These are phyloP conservation scores for Cercophora samala DNA, from an alignment of 495 filamentous ascomycete genomes.

Conservation along the genomic window DNA sequence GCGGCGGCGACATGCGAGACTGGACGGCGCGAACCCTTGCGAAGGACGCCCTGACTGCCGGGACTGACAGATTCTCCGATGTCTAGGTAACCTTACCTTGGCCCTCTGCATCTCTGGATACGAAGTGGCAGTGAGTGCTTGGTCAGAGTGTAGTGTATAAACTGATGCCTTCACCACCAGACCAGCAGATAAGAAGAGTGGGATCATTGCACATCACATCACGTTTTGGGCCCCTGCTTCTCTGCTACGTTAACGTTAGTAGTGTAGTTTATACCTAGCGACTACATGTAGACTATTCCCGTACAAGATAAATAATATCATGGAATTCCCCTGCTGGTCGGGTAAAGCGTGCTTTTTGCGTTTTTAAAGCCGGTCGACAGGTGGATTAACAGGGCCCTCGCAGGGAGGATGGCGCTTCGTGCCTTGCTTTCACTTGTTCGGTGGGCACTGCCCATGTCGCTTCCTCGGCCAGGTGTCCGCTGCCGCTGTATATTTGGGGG, in stretches of 20 bases:
- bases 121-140: no score
- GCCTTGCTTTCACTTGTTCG: neutral
- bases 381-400: neutral
- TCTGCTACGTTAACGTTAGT: no score
- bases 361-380: neutral
- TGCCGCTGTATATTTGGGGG: neutral
- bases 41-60: neutral
- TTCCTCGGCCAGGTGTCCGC: neutral
- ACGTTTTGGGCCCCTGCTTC: no score
- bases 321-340: no score
- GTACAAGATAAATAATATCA: no score
- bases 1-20: conserved; percentile 10
- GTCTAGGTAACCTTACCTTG: no score
- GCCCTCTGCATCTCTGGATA: no score
- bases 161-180: neutral
- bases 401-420: neutral
- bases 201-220: neutral
- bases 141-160: no score
- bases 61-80: neutral
- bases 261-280: no score
- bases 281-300: no score
- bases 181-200: neutral
- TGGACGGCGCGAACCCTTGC: neutral
- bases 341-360: no score
- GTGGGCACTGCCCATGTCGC: neutral